phyloP scores from a whole-genome alignment of 129 eudicot species.

The Mikania micrantha region DNA sequence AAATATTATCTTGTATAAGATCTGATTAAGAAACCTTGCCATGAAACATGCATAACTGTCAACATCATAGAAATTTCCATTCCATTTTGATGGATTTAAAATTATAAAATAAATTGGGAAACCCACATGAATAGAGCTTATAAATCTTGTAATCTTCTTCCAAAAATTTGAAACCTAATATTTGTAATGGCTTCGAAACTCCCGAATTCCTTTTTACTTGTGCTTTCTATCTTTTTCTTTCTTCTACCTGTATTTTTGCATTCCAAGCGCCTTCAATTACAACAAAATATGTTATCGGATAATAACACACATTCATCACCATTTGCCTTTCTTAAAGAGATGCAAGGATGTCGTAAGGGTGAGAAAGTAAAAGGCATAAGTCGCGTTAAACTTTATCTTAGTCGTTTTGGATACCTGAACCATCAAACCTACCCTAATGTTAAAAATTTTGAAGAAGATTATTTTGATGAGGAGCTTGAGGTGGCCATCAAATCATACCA shows the following conservation, averaged over 20 bases:
- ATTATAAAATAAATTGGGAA: background rate
- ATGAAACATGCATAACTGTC: too few species aligned
- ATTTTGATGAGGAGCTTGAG: slow-evolving; percentile 33
- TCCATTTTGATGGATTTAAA: background rate
- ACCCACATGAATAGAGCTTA: slow-evolving; percentile 5
- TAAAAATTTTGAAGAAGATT: slow-evolving; percentile 11
- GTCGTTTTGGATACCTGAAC: slow-evolving; percentile 27
- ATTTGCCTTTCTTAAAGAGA: slow-evolving; percentile 17
- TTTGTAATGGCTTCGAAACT: slow-evolving; percentile 9
- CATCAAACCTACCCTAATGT: slow-evolving; percentile 4
- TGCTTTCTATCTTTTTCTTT: slow-evolving; percentile 11
- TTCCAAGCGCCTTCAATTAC: background rate
- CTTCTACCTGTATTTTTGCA: background rate
- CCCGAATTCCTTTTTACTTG: background rate
- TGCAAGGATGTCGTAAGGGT: slow-evolving; percentile 28
- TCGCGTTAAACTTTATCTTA: slow-evolving; percentile 21
- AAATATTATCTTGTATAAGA: too few species aligned
- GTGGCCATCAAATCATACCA: slow-evolving; percentile 33
- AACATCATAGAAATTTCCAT: background rate
- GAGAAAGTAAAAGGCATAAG: slow-evolving; percentile 11
- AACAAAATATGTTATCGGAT: background rate
- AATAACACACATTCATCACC: slow-evolving; percentile 12
- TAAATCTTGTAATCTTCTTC: background rate
- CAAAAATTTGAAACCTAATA: background rate
- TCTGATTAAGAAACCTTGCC: too few species aligned